Base-by-base conservation (phyloP, 208 protist genomes). In the Leishmania turanica region DNA sequence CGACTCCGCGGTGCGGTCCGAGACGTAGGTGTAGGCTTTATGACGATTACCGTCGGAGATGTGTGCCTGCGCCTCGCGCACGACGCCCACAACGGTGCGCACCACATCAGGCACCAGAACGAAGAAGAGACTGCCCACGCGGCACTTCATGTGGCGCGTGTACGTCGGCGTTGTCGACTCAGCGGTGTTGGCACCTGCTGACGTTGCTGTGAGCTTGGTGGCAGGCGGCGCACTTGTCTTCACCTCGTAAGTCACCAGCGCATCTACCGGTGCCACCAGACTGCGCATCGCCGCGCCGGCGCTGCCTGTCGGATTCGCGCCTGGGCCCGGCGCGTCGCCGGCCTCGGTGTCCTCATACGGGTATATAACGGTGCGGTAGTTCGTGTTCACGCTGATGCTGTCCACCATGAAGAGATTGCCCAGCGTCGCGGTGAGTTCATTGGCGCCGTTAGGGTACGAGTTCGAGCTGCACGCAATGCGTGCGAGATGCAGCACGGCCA, bases 21-120 rank as follows among this genome's bases (percentile, higher is more conserved):
- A 86, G 24, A 97, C 85, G 84, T 94, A 96, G 66, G 90, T 85
- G 75, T 91, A 92, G 13, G 91, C 94, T 78, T 93, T 93, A 75
- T 87, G 80, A 47, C 87, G 87, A 84, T 97, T 96, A 64, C 84
- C 78, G 42, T 91, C 89, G 6, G 89, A 91, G n/a, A 97, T 86
- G 78, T 92, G 75, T 37, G 84, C 78, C 81, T 88, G 77, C 62
- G 92, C 84, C 75, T 96, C 92, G 27, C 81, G 70, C 40, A 91
- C 56, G 24, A 86, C 60, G 15, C 80, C 77, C 42, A 89, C 19
- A 31, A 95, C 66, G n/a, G 85, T 81, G 66, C 81, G 91, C 51
- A 88, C 88, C 45, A 95, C 84, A 42, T 95, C 90, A 7, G 94
- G 94, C 0, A 97, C 87, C 15, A 93, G 45, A 40, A 91, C 86